These are phyloP conservation scores for Hypericum androsaemum DNA, from an alignment of 345 rosid genomes.

Conservation along the genomic window DNA sequence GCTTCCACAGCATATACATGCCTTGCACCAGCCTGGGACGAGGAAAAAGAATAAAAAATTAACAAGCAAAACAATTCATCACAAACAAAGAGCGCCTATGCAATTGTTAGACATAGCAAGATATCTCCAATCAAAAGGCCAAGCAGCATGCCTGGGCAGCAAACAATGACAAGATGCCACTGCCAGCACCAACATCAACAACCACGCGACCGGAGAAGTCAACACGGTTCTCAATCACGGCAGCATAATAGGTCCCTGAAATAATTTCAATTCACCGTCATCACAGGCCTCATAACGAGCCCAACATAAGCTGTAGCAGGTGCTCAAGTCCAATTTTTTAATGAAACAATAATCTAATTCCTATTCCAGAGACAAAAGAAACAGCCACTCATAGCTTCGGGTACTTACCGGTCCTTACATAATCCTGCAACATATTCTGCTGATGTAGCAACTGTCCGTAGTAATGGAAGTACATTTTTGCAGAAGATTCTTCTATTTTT, in stretches of 20 bases:
- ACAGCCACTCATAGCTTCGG: conserved; percentile 6
- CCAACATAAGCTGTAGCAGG: neutral
- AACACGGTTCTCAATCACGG: conserved; percentile 83
- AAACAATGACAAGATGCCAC: conserved; percentile 93
- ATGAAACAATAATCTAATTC: conserved; percentile 2
- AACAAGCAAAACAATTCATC: too few species aligned
- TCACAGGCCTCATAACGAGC: neutral
- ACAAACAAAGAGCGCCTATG: neutral
- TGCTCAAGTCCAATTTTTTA: conserved; percentile 3
- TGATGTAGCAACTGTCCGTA: conserved; percentile 94
- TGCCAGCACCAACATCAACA: conserved; percentile 99
- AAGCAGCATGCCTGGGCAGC: conserved; percentile 77
- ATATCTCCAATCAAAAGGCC: conserved; percentile 2
- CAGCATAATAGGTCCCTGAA: conserved; percentile 95
- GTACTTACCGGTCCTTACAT: conserved; percentile 87
- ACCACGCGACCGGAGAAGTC: conserved; percentile 89
- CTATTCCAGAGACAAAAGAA: neutral
- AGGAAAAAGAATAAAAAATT: conserved; percentile 2
- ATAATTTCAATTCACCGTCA: conserved; percentile 7
- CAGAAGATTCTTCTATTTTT: conserved; percentile 84
- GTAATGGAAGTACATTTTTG: conserved; percentile 98
- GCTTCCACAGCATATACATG: conserved; percentile 99
- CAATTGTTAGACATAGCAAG: neutral
- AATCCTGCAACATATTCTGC: conserved; percentile 98
- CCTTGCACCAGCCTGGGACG: conserved; percentile 86